These are phyloP conservation scores for Fusarium gaditjirri DNA, from an alignment of 2,329 filamentous ascomycete species.

Conservation along the genomic window DNA sequence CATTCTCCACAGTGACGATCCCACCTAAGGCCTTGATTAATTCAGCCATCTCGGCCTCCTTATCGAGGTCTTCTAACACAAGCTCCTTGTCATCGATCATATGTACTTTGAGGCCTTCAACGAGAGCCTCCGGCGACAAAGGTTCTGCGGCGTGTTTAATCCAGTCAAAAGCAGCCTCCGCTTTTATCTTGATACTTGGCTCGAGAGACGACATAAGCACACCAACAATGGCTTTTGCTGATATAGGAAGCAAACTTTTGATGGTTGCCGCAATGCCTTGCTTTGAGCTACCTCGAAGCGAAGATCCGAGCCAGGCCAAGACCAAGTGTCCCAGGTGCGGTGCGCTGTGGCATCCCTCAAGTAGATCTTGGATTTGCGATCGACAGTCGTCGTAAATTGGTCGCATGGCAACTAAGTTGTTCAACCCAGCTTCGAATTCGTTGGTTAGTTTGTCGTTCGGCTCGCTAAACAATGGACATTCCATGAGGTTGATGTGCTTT, in stretches of 20 bases:
- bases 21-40: not conserved
- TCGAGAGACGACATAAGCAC: not conserved
- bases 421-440: not conserved
- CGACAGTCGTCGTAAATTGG: not conserved
- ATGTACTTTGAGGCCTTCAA: not conserved
- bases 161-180: not conserved
- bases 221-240: not conserved
- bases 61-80: not conserved
- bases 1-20: not conserved
- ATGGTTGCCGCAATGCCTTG: not conserved
- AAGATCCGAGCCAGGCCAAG: not conserved
- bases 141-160: not conserved
- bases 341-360: not conserved
- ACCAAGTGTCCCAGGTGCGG: not conserved
- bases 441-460: not conserved
- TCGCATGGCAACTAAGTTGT: not conserved
- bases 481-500: not conserved
- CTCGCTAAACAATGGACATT: not conserved
- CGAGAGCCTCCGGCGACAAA: not conserved
- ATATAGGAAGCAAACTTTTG: accelerated
- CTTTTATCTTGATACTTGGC: not conserved
- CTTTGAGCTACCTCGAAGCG: not conserved
- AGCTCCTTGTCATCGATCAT: accelerated
- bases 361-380: not conserved
- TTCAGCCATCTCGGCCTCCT: not conserved